Evolutionary conservation across 1,139 yeast species (phyloP), one percentile per base, ranked within the genome.

Genomic region (Sugiyamaella japonica): DNA sequence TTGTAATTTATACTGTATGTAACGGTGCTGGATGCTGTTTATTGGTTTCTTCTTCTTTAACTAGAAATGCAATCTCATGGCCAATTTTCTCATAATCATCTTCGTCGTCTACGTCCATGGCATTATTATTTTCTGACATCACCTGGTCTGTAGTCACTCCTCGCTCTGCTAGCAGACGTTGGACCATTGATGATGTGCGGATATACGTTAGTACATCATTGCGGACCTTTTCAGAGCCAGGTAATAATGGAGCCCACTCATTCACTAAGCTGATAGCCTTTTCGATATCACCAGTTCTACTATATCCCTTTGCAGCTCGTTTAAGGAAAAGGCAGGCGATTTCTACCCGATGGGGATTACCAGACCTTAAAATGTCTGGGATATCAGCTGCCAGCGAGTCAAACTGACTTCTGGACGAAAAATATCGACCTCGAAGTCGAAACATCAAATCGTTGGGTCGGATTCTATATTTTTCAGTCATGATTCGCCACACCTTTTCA

Each of bases 401-500:
- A 50, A 38, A 56, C 49, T 46, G 40, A 53, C 49, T 41, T 10
- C 29, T 37, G 7, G 56, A 48, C 45, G 53, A 42, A 36, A 56
- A 50, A 10, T 49, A 43, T 49, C 56, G 39, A 40, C 57, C 48
- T 38, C 62, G 54, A 40, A 62, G 53, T 7, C 59, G 58, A 45
- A 55, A 59, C 65, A 63, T 60, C 17, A 43, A 52, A 1, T 55
- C 56, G n/a, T 56, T 57, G 8, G 66, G 67, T n/a, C 45, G 25
- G 8, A 60, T 34, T 16, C 54, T 49, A 38, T 59, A 57, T 15
- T 55, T 50, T 7, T 45, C 48, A 1, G 56, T 47, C 41, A 63
- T 56, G 2, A 51, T 42, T 1, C 34, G 25, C 73, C 73, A 71
- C 20, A 68, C 52, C 8, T 57, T 55, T 25, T 60, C 65, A 52